Evolutionary conservation across 2,329 filamentous ascomycete species (phyloP).

Genomic region (Phialocephala sp.): DNA sequence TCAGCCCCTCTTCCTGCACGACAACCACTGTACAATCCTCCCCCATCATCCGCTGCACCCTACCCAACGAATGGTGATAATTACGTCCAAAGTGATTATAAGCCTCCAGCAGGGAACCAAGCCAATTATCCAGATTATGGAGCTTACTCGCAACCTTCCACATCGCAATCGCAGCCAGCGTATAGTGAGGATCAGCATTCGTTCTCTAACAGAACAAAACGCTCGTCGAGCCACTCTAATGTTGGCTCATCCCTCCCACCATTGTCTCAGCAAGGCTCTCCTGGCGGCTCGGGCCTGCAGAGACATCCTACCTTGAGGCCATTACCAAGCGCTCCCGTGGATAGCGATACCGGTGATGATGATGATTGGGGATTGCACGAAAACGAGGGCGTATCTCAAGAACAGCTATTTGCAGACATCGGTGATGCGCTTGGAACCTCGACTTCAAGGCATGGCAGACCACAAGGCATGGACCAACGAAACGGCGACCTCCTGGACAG

Average conservation of each 20-base stretch:
- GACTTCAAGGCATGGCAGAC: slow-evolving; percentile 28
- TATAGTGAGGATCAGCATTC: slow-evolving; percentile 31
- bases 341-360: slow-evolving; percentile 35
- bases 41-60: slow-evolving; percentile 26
- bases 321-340: slow-evolving; percentile 41
- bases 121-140: slow-evolving; percentile 36
- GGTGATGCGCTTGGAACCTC: slow-evolving; percentile 41
- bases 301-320: slow-evolving; percentile 44
- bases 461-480: slow-evolving; percentile 26
- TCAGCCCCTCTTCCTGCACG: slow-evolving; percentile 36
- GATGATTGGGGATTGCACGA: slow-evolving; percentile 39
- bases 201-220: slow-evolving; percentile 33
- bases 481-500: slow-evolving; percentile 56
- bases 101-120: slow-evolving; percentile 26
- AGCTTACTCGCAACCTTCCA: slow-evolving; percentile 29
- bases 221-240: slow-evolving; percentile 33
- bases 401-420: slow-evolving; percentile 45
- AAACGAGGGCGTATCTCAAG: slow-evolving; percentile 39
- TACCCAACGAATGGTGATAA: slow-evolving; percentile 40
- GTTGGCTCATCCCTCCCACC: slow-evolving; percentile 23
- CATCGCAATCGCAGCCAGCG: slow-evolving; percentile 26
- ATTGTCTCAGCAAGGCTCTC: slow-evolving; percentile 23
- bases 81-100: slow-evolving; percentile 36
- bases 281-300: slow-evolving; percentile 33
- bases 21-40: slow-evolving; percentile 35